These are phyloP conservation scores for Eucalyptus sp. DNA, from an alignment of 345 rosid species.

Conservation along the genomic window DNA sequence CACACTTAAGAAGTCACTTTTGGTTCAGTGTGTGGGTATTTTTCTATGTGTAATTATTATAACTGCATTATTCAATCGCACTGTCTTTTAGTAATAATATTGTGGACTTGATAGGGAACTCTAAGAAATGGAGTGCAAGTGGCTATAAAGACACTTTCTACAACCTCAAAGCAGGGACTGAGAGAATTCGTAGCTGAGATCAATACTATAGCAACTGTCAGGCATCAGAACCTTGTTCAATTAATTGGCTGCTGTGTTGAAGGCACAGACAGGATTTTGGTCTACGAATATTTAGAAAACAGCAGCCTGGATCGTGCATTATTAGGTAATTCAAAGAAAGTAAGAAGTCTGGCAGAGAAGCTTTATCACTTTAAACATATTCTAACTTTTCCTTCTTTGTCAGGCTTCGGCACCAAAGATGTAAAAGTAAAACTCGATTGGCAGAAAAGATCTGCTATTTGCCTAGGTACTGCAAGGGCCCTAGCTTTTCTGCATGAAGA, in stretches of 20 bases:
- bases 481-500: slow-evolving; percentile 89
- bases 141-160: slow-evolving; percentile 69
- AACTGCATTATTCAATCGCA: neutral
- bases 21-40: neutral
- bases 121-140: slow-evolving; percentile 48
- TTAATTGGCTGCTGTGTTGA: slow-evolving; percentile 75
- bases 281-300: slow-evolving; percentile 80
- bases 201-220: slow-evolving; percentile 50
- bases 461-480: slow-evolving; percentile 76
- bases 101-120: slow-evolving; percentile 31
- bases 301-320: slow-evolving; percentile 65
- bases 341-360: neutral
- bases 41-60: neutral
- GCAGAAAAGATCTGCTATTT: slow-evolving; percentile 68
- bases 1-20: neutral
- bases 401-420: slow-evolving; percentile 29
- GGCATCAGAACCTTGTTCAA: slow-evolving; percentile 84
- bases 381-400: neutral
- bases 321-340: slow-evolving; percentile 23
- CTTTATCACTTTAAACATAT: neutral
- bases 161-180: slow-evolving; percentile 67
- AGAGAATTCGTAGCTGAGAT: slow-evolving; percentile 78
- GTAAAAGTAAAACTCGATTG: slow-evolving; percentile 45
- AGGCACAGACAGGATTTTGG: slow-evolving; percentile 56
- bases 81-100: neutral